Base-by-base conservation (phyloP, 805 yeast species). In the Sugiyamaella marilandica region DNA sequence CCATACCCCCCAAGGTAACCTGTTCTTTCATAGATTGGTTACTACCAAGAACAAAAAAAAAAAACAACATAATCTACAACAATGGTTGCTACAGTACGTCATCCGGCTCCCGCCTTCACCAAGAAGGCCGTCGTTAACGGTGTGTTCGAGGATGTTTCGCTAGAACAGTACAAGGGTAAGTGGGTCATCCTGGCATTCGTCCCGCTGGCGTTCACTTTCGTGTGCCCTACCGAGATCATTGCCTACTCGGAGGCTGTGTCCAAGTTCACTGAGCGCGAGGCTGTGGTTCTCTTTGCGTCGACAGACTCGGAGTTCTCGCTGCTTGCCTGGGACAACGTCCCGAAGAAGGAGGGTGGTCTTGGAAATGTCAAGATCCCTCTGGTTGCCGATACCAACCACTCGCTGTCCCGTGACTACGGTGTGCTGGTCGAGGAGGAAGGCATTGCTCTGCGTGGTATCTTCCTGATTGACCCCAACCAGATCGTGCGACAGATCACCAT, bases 191-290 rank as follows among this genome's bases (percentile, higher is more conserved):
- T 94, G 68, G 98, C 95, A 59, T 94, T 94, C 79, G 85, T 94
- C 73, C 99, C 99, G 74, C 79, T 92, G 82, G 99, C 99, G 50
- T 94, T 94, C 91, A 94, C 99, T 57, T 94, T 94, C 65, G 98
- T 94, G 60, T 94, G 99, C 79, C 99, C 99, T 74, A 94, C 99
- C 64, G 98, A 94, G 81, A 91, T 94, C 79, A 84, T 94, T 75
- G 98, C 98, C 65, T 94, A 90, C 85, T 87, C 97, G 59, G 96
- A 92, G 65, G 97, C 97, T 64, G 87, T 82, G 65, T 82, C 84
- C 79, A 84, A 85, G 80, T 94, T 94, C 77, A 73, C 85, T 65
- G 95, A 81, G 63, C 85, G 88, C 71, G 92, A 84, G 68, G 83
- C 89, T 63, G 87, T 89, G 78, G 84, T 94, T 50, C 82, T 94